These are phyloP conservation scores for Ceratocystiopsis minuta DNA, from an alignment of 2,329 filamentous ascomycete species.

Conservation along the genomic window DNA sequence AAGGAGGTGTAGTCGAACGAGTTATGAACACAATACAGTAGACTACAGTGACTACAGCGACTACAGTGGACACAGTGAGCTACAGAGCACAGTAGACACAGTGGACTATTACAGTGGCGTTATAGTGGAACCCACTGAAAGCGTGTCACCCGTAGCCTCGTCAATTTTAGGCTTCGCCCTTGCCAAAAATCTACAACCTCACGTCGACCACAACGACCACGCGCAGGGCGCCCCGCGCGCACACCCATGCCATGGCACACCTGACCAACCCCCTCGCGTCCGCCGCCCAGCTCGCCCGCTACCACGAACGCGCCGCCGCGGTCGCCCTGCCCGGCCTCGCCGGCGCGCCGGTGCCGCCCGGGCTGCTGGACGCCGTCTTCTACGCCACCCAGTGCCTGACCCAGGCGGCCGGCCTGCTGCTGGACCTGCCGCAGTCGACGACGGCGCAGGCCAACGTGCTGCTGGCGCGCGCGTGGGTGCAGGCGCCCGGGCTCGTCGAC, in stretches of 20 bases:
- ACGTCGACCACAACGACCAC: background rate
- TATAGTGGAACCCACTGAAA: no score
- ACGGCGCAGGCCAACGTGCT: slow-evolving; percentile 74
- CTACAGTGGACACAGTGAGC: no score
- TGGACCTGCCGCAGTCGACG: slow-evolving; percentile 69
- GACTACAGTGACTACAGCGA: no score
- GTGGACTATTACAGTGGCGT: no score
- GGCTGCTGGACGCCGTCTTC: slow-evolving; percentile 55
- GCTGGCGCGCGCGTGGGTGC: slow-evolving; percentile 63
- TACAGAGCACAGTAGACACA: no score
- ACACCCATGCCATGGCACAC: slow-evolving; percentile 33
- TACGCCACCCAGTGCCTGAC: slow-evolving; percentile 56
- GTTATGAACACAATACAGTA: no score
- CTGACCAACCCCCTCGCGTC: slow-evolving; percentile 58
- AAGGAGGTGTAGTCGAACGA: slow-evolving; percentile 18
- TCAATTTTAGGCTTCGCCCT: no score
- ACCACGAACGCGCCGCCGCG: slow-evolving; percentile 33
- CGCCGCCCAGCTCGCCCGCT: slow-evolving; percentile 46
- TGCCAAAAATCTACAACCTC: no score
- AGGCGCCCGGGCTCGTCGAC: slow-evolving; percentile 20
- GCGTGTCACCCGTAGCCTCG: no score
- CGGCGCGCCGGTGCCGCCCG: slow-evolving; percentile 37
- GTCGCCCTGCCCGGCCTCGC: slow-evolving; percentile 37
- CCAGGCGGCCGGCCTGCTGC: slow-evolving; percentile 61
- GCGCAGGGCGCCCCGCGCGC: background rate